Evolutionary conservation across 805 yeast species (phyloP), one percentile per base, ranked within the genome.

Genomic region (Ogataea henricii): DNA sequence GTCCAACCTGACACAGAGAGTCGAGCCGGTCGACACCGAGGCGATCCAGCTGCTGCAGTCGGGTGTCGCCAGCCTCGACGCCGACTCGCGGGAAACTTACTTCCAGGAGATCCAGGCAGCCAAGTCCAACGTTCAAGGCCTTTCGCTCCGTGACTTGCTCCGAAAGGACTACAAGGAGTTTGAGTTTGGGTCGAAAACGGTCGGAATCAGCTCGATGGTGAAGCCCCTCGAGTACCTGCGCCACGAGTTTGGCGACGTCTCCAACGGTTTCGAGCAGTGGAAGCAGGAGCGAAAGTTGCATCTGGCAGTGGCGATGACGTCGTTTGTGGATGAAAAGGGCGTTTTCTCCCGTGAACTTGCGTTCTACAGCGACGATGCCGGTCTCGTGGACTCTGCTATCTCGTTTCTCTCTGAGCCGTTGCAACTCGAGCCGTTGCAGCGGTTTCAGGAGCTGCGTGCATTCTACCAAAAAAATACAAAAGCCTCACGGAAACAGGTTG

Each of bases 401-500:
- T 33, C 34, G 9, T 35, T 45, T n/a, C 51, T 65, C 6, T 43
- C 20, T 13, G 53, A 49, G 9, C 62, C 59, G 6, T 58, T 72
- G 34, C 58, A 64, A 16, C 52, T 72, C n/a, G 58, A 46, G 30
- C 30, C 58, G 6, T 58, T 72, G 32, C 58, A 64, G 17, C 51
- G 71, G 14, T n/a, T n/a, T n/a, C 57, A 46, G 26, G 45, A 27
- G 18, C 14, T 21, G 3, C 40, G 48, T 20, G 23, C 23, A 10
- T 61, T 68, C 53, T 86, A 85, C 60, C 74, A 73, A 52, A 52
- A 45, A 4, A 81, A 85, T 50, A 58, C 76, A 12, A 63, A 68
- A 6, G 91, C 92, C 1, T 86, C 94, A 29, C 76, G 97, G 58
- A 91, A 91, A 63, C 95, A 87, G 62, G 88, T 90, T 10, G 96